A percentile compares a stretch with the other conserved stretches of the same genome.
phyloP scores from a whole-genome alignment of 2,329 filamentous ascomycete genomes.

The Dendryphion nanum region DNA sequence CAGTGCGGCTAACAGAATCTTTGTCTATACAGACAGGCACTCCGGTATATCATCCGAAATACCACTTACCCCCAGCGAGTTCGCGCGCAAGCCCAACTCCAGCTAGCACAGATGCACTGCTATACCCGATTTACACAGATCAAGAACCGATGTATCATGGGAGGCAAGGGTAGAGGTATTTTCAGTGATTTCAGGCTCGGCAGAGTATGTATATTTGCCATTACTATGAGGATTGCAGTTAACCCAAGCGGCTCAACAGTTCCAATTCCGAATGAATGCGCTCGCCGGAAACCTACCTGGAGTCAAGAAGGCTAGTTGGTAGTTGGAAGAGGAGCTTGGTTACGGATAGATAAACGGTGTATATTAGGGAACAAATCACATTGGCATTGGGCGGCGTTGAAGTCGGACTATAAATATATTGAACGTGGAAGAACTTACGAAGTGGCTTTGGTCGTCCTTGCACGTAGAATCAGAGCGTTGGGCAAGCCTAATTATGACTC shows the following conservation, averaged over 20 bases:
- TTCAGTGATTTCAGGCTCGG: conserved; percentile 89
- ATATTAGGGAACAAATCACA: too few relatives aligned
- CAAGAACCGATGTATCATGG: conserved; percentile 86
- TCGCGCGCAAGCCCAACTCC: conserved; percentile 87
- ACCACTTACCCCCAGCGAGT: conserved; percentile 77
- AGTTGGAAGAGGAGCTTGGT: conserved; percentile 37
- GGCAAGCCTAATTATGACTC: too few relatives aligned
- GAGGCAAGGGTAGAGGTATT: conserved; percentile 88
- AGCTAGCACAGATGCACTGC: conserved; percentile 91
- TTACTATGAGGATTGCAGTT: neutral
- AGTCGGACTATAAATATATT: neutral
- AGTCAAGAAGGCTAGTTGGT: conserved; percentile 97
- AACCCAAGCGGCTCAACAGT: conserved; percentile 57
- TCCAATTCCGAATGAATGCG: conserved; percentile 88
- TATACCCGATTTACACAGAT: conserved; percentile 95
- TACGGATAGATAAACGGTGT: too few relatives aligned
- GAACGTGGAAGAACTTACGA: too few relatives aligned
- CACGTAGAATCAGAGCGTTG: too few relatives aligned
- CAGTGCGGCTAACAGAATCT: conserved; percentile 2
- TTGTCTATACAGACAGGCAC: conserved; percentile 66
- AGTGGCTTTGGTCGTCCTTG: too few relatives aligned
- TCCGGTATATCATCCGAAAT: conserved; percentile 85
- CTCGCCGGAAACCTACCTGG: conserved; percentile 82
- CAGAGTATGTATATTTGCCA: conserved; percentile 61
- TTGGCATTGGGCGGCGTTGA: neutral